These are phyloP conservation scores for Globisporangium polare DNA, from an alignment of 352 stramenopile genomes.

Conservation along the genomic window DNA sequence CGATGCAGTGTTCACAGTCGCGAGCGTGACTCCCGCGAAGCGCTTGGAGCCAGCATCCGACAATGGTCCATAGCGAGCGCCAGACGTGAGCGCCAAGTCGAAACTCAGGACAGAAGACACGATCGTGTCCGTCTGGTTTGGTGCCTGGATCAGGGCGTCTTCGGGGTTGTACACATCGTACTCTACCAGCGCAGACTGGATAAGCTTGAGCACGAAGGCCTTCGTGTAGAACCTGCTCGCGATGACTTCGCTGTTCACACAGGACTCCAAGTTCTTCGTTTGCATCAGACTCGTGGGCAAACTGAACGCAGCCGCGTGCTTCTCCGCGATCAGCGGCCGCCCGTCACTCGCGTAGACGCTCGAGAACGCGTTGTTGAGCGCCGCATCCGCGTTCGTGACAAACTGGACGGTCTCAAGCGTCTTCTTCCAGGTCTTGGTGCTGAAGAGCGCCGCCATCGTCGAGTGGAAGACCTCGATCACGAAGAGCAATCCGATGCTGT, in stretches of 20 bases:
- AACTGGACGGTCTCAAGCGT: slow-evolving; percentile 23
- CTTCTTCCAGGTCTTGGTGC: slow-evolving; percentile 28
- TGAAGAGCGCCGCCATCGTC: slow-evolving; percentile 24
- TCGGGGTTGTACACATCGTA: slow-evolving; percentile 3
- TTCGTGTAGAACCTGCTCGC: slow-evolving; percentile 22
- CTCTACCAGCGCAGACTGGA: slow-evolving; percentile 20
- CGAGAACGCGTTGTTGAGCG: slow-evolving; percentile 21
- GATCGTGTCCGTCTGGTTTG: slow-evolving; percentile 16
- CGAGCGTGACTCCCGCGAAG: slow-evolving; percentile 13
- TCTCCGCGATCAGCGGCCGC: slow-evolving; percentile 21
- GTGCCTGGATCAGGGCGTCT: neutral
- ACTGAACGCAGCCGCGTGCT: neutral
- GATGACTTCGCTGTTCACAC: slow-evolving; percentile 19
- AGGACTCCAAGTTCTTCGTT: slow-evolving; percentile 29
- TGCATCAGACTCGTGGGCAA: slow-evolving; percentile 13
- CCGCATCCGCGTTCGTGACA: slow-evolving; percentile 2
- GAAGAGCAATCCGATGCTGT: slow-evolving; percentile 25
- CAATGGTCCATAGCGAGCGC: slow-evolving; percentile 13
- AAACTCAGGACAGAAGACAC: slow-evolving; percentile 7
- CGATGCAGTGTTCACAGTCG: slow-evolving; percentile 13
- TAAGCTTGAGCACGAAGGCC: slow-evolving; percentile 26
- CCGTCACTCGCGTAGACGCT: slow-evolving; percentile 20
- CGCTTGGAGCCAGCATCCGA: slow-evolving; percentile 8
- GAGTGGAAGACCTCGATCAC: slow-evolving; percentile 28
- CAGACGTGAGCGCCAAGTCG: slow-evolving; percentile 20